Evolutionary conservation across 116 monocot species (phyloP).

Genomic region (Phalaenopsis hybrid): DNA sequence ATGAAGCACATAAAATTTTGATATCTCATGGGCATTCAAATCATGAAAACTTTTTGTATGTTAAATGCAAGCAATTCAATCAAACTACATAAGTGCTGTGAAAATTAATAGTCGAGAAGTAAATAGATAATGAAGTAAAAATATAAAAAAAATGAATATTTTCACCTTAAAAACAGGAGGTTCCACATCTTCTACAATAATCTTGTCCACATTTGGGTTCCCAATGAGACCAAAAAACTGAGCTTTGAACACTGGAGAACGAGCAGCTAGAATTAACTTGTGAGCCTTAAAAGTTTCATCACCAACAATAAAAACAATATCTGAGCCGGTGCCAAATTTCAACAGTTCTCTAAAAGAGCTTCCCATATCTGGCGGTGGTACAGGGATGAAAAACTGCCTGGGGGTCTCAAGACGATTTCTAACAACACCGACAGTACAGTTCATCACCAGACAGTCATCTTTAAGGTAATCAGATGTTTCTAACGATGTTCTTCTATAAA

Average conservation of each 20-base stretch:
- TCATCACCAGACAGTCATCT: conserved; percentile 25
- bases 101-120: not conserved
- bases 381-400: conserved; percentile 13
- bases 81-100: not conserved
- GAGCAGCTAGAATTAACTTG: conserved; percentile 24
- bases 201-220: conserved; percentile 14
- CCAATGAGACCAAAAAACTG: conserved; percentile 27
- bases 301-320: conserved; percentile 19
- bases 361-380: conserved; percentile 18
- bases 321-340: conserved; percentile 18
- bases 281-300: conserved; percentile 20
- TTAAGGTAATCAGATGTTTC: conserved; percentile 27
- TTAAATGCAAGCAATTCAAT: not conserved
- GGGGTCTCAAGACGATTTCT: conserved; percentile 17
- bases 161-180: conserved; percentile 22
- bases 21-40: not conserved
- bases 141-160: not conserved
- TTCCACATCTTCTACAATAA: conserved; percentile 26
- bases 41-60: not conserved
- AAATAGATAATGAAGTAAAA: not conserved
- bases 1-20: not conserved
- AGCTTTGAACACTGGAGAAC: conserved; percentile 28
- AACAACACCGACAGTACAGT: conserved; percentile 31
- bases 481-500: conserved; percentile 15
- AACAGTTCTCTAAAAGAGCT: conserved; percentile 12